A percentile compares a stretch with the other conserved stretches of the same genome.
These are phyloP conservation scores for Tuber aestivum DNA, from an alignment of 495 filamentous ascomycete species.

Conservation along the genomic window DNA sequence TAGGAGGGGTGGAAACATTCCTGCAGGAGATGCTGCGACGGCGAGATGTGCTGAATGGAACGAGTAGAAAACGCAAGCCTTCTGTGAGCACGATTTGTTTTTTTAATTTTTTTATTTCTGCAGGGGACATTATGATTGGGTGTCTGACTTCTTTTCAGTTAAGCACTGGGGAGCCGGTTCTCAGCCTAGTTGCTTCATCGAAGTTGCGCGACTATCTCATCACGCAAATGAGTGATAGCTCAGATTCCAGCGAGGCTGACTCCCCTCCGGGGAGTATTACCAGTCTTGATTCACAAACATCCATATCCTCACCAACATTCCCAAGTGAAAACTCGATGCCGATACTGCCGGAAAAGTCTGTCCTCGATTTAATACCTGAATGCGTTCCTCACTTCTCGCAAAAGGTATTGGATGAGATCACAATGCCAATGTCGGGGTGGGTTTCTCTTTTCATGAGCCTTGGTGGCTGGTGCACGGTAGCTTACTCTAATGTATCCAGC, in stretches of 20 bases:
- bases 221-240: constrained; percentile 20
- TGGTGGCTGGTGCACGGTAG: constrained; percentile 14
- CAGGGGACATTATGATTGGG: not conserved
- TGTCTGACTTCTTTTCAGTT: constrained; percentile 23
- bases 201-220: constrained; percentile 17
- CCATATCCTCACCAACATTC: constrained; percentile 30
- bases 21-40: constrained; percentile 31
- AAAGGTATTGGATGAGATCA: constrained; percentile 28
- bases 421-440: constrained; percentile 36
- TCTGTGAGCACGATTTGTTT: constrained; percentile 23
- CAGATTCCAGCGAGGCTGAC: constrained; percentile 30
- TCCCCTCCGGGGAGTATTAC: constrained; percentile 29
- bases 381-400: constrained; percentile 25
- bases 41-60: constrained; percentile 16
- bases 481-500: constrained; percentile 23
- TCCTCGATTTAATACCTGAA: constrained; percentile 22
- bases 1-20: constrained; percentile 26
- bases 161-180: constrained; percentile 13
- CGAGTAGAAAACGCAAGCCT: constrained; percentile 33
- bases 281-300: constrained; percentile 26
- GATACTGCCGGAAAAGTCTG: constrained; percentile 28
- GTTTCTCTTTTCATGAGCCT: not conserved
- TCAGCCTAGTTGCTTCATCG: constrained; percentile 12
- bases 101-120: too few species aligned
- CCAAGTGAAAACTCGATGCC: constrained; percentile 13